These are phyloP conservation scores for Coriaria nepalensis DNA, from an alignment of 306 rosid genomes.

Conservation along the genomic window DNA sequence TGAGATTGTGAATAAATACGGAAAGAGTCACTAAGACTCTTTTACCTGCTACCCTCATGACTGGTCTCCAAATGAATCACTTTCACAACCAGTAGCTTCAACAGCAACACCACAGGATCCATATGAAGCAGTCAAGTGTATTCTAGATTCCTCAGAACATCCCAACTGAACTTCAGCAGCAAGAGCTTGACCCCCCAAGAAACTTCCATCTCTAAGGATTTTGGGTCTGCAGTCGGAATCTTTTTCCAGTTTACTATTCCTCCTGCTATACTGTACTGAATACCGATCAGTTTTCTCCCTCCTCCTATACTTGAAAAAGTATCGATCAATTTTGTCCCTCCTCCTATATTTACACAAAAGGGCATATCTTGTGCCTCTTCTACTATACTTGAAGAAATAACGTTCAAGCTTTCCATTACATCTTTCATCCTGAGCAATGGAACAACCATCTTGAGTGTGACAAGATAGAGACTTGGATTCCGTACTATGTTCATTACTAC, in stretches of 20 bases:
- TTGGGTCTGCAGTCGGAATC: conserved; percentile 4
- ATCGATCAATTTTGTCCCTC: conserved; percentile 15
- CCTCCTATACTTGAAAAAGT: conserved; percentile 13
- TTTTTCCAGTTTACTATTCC: conserved; percentile 12
- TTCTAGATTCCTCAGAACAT: conserved; percentile 1
- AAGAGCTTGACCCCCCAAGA: conserved; percentile 5
- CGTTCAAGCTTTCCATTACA: conserved; percentile 18
- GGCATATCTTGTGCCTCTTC: conserved; percentile 16
- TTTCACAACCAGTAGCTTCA: conserved; percentile 5
- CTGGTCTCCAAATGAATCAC: conserved; percentile 3
- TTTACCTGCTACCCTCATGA: conserved; percentile 8
- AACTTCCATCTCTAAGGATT: conserved; percentile 9
- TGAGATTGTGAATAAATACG: too few relatives aligned
- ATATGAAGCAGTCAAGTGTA: conserved; percentile 3
- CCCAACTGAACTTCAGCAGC: conserved; percentile 3
- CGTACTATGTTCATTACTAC: conserved; percentile 22
- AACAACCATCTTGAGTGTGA: conserved; percentile 19
- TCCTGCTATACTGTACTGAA: conserved; percentile 40
- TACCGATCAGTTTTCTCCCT: conserved; percentile 19
- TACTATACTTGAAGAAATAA: conserved; percentile 21
- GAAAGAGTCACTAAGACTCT: too few relatives aligned
- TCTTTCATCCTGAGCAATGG: conserved; percentile 15
- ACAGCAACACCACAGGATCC: conserved; percentile 7
- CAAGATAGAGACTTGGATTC: conserved; percentile 20
- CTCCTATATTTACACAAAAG: conserved; percentile 38